Evolutionary conservation across 164 flowering plant genomes (phyloP).

Genomic region (Stephania cephalantha): DNA sequence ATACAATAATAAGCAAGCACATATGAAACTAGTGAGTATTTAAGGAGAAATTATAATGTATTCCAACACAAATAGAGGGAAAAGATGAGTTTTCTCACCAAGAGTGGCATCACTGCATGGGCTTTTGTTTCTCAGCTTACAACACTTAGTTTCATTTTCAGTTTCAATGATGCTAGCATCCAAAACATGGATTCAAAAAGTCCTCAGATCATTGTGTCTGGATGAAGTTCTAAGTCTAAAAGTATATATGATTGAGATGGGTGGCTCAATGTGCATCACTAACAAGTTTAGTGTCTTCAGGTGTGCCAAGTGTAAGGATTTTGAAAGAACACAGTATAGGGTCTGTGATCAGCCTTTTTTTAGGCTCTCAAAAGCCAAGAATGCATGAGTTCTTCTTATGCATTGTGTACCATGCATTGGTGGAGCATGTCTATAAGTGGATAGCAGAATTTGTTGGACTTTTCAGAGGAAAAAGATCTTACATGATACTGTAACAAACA

Average conservation of each 20-base stretch:
- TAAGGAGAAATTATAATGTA: background rate
- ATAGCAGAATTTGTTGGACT: no score
- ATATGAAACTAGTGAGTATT: no score
- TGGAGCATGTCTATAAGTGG: no score
- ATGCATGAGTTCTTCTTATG: no score
- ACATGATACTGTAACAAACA: no score
- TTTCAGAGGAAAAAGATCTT: no score
- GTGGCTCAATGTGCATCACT: background rate
- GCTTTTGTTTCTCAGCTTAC: slow-evolving; percentile 1
- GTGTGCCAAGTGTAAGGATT: background rate
- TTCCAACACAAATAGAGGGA: background rate
- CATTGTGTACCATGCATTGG: no score
- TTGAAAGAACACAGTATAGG: background rate
- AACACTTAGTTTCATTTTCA: background rate
- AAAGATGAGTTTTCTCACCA: background rate
- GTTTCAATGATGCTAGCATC: background rate
- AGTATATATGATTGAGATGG: background rate
- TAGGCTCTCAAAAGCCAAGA: no score
- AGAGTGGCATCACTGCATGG: background rate
- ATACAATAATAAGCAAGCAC: no score
- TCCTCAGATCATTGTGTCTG: background rate
- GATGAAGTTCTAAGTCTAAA: background rate
- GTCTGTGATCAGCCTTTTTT: background rate
- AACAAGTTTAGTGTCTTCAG: background rate
- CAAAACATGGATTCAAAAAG: background rate